A percentile compares a stretch with the other conserved stretches of the same genome.
phyloP scores from a whole-genome alignment of 2,329 filamentous ascomycete genomes.

The Fusarium paranaense region DNA sequence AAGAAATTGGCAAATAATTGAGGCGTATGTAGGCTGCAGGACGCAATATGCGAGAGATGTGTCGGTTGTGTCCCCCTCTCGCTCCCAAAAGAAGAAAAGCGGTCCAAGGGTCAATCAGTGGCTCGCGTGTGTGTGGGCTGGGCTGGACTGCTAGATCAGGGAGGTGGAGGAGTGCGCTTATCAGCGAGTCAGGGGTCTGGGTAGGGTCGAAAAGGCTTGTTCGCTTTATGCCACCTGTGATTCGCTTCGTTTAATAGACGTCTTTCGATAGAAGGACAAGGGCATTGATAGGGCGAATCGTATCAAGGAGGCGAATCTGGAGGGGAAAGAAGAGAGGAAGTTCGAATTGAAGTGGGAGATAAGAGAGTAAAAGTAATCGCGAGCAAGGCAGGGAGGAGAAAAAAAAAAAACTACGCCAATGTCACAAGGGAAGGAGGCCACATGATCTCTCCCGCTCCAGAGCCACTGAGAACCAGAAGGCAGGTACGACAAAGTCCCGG shows the following conservation, averaged over 20 bases:
- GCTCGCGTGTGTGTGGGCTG: constrained; percentile 22
- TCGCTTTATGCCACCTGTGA: constrained; percentile 28
- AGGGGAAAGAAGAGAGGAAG: constrained; percentile 10
- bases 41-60: constrained; percentile 37
- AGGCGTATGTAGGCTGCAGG: constrained; percentile 31
- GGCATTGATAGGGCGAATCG: constrained; percentile 1
- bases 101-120: constrained; percentile 29
- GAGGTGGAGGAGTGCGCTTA: constrained; percentile 38
- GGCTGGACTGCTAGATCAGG: neutral
- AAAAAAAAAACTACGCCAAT: constrained; percentile 10
- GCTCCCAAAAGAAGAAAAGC: constrained; percentile 29
- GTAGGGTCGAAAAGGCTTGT: constrained; percentile 34
- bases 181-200: constrained; percentile 28
- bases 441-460: constrained; percentile 25
- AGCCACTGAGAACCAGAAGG: neutral
- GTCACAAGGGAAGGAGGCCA: constrained; percentile 20
- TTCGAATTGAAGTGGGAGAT: neutral
- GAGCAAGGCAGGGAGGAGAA: neutral
- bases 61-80: constrained; percentile 34
- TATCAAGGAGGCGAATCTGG: neutral
- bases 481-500: constrained; percentile 7
- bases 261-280: constrained; percentile 20
- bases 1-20: constrained; percentile 28
- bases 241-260: constrained; percentile 22
- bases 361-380: constrained; percentile 1